Evolutionary conservation across 495 filamentous ascomycete genomes (phyloP).

Genomic region (Tuber calosporum): DNA sequence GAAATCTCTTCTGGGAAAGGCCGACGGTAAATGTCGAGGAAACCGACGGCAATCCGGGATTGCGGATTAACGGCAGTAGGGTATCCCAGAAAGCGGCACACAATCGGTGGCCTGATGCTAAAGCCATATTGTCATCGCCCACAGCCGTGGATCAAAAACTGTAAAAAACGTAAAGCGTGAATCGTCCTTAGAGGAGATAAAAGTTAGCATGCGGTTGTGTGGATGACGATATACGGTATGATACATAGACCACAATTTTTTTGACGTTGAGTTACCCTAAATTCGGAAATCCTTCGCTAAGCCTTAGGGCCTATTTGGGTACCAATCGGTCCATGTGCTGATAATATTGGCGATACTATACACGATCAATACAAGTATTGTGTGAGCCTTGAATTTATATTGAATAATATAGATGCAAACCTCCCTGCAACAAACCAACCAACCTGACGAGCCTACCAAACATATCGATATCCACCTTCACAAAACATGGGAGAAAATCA

Average conservation of each 20-base stretch:
- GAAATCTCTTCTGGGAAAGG: slow-evolving; percentile 22
- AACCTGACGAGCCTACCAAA: no score
- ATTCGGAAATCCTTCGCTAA: neutral
- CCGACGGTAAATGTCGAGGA: slow-evolving; percentile 22
- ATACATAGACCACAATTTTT: slow-evolving; percentile 22
- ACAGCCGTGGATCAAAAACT: neutral
- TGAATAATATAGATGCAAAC: no score
- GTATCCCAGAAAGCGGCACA: slow-evolving; percentile 38
- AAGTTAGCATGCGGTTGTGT: slow-evolving; percentile 17
- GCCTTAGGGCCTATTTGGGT: no score
- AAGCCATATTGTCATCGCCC: slow-evolving; percentile 31
- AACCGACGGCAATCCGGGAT: slow-evolving; percentile 22
- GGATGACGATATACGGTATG: slow-evolving; percentile 32
- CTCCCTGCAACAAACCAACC: no score
- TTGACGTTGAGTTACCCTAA: slow-evolving; percentile 16
- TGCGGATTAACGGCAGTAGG: slow-evolving; percentile 28
- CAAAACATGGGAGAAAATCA: no score
- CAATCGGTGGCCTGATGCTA: slow-evolving; percentile 37
- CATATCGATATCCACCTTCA: no score
- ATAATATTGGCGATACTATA: no score
- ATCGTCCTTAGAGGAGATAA: neutral
- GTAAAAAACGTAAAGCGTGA: neutral
- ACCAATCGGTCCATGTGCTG: no score
- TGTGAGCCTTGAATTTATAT: no score
- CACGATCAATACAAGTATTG: no score